Conservation (phyloP, 2,329 filamentous ascomycete genomes). For the Chaetomium olivaceum region DNA sequence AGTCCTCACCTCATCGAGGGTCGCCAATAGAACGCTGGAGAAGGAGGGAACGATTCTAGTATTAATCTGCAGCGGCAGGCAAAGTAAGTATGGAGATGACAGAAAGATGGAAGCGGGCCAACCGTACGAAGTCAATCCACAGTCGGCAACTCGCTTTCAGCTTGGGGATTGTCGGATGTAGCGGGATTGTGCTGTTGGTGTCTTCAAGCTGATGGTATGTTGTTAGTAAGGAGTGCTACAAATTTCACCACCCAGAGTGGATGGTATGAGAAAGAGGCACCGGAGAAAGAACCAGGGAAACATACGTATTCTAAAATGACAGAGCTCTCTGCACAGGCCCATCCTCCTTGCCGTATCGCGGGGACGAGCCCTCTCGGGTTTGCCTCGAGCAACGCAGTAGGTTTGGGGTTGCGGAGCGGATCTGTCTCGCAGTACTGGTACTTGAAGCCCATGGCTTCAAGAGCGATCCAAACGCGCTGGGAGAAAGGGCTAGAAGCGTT, state of each 20-base stretch:
- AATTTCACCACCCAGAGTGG: slow-evolving; percentile 9
- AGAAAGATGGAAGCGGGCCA: neutral
- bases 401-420: slow-evolving; percentile 70
- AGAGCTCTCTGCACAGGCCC: slow-evolving; percentile 78
- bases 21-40: slow-evolving; percentile 69
- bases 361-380: slow-evolving; percentile 77
- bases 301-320: slow-evolving; percentile 83
- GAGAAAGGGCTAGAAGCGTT: slow-evolving; percentile 68
- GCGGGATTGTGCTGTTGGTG: slow-evolving; percentile 56
- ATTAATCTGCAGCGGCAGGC: slow-evolving; percentile 61
- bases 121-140: slow-evolving; percentile 75
- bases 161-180: slow-evolving; percentile 67
- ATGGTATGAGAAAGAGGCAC: neutral
- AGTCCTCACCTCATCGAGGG: slow-evolving; percentile 59
- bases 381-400: slow-evolving; percentile 64
- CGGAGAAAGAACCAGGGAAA: neutral
- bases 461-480: slow-evolving; percentile 84
- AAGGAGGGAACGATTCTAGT: slow-evolving; percentile 74
- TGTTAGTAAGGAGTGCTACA: slow-evolving; percentile 8
- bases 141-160: slow-evolving; percentile 72
- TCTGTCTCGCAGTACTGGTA: slow-evolving; percentile 90
- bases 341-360: slow-evolving; percentile 73
- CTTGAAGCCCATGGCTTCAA: slow-evolving; percentile 73
- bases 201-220: slow-evolving; percentile 65
- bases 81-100: neutral